phyloP scores from a whole-genome alignment of 768 basidiomycete species.

The Lactarius psammicola region DNA sequence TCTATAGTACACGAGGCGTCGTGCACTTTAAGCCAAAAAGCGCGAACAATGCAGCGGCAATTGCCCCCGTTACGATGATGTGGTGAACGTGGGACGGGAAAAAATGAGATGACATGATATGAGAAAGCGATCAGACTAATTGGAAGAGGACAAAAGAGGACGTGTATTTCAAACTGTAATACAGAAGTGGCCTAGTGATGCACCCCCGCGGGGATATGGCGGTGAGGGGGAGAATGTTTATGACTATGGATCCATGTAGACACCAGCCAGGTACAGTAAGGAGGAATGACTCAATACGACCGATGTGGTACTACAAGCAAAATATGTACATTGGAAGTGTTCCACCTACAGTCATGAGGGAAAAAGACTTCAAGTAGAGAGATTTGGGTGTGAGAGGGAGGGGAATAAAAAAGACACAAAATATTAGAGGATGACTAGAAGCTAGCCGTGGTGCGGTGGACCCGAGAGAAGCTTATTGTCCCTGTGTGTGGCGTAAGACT shows the following conservation, averaged over 20 bases:
- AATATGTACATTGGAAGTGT: background rate
- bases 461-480: slow-evolving; percentile 1
- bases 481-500: background rate
- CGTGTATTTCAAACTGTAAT: background rate
- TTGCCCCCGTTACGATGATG: slow-evolving; percentile 2
- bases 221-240: background rate
- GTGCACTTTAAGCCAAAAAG: slow-evolving; percentile 20
- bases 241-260: slow-evolving; percentile 22
- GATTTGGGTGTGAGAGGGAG: background rate
- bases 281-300: background rate
- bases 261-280: slow-evolving; percentile 6
- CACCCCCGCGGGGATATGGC: background rate
- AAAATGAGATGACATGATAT: background rate
- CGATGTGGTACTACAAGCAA: background rate
- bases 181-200: background rate
- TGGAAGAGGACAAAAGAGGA: background rate
- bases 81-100: background rate
- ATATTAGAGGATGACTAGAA: background rate
- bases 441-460: background rate
- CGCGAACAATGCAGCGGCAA: slow-evolving; percentile 20
- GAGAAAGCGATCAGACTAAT: background rate
- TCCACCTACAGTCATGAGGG: background rate
- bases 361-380: background rate
- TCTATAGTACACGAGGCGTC: slow-evolving; percentile 4
- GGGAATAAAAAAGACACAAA: background rate